Base-by-base conservation (phyloP, 2,329 filamentous ascomycete species). In the Malbranchea cinnamomea region DNA sequence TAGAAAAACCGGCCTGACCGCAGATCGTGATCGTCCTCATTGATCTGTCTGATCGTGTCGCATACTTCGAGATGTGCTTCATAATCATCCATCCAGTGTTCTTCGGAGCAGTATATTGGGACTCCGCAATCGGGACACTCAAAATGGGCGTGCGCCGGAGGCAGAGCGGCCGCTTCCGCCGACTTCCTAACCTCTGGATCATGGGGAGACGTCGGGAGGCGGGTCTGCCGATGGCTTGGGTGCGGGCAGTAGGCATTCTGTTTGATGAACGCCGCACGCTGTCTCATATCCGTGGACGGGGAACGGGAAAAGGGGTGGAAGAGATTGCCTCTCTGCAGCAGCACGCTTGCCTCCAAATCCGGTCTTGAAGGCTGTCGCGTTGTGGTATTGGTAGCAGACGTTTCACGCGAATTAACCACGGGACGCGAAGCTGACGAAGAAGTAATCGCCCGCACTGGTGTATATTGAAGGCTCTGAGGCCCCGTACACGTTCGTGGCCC, bases 41-140 rank as follows among this genome's bases (percentile, higher is more conserved):
- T 98, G 57, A 93, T 87, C 57, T 95, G 78, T 41, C 78, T 68
- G 33, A 98, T 61, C 0, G 80, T 80, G 47, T 98, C 87, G 54
- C 89, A 98, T 20, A 98, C 76, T 49, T 94, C 72, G 37, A 98
- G 55, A 54, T 98, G 89, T 11, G 75, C 69, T 56, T 95, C 87
- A 48, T 93, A 98, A 53, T 95, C 83, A 44, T 91, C 83, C 50
- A 80, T 83, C 80, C 87, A 95, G 53, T 98, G 89, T 43, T 83
- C 78, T 55, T 94, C 80, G 43, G 74, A 87, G 60, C 89, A 98
- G 51, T 89, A 92, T 5, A 93, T 75, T 0, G 91, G 85, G 23
- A 95, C 71, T 9, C 89, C 89, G 45, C 89, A 98, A 53, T 98
- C 87, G 1, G 89, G 85, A 46, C 89, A 98, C 54, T 95, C 89